These are phyloP conservation scores for Alloteropsis angusta DNA, from an alignment of 202 grass and related monocot genomes.

Conservation along the genomic window DNA sequence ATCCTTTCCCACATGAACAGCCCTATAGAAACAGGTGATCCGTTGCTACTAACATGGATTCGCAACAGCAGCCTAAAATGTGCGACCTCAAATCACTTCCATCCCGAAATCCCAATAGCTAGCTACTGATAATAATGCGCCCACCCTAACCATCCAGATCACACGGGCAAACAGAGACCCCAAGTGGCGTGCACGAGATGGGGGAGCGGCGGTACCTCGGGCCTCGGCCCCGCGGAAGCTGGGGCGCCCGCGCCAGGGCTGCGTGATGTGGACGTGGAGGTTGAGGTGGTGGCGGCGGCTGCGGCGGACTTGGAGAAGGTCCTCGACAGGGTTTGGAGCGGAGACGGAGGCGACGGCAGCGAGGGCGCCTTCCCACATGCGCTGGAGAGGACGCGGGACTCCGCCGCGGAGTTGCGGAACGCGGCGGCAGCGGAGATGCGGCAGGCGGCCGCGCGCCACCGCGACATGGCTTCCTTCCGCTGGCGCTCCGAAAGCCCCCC, in stretches of 20 bases:
- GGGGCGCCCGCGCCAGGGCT: not conserved
- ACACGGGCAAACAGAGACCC: not conserved
- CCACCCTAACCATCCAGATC: conserved; percentile 20
- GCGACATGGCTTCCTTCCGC: conserved; percentile 28
- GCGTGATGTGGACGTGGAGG: conserved; percentile 10
- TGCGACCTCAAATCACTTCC: not conserved
- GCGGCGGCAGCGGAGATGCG: conserved; percentile 15
- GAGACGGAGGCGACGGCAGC: not conserved
- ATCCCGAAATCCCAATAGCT: not conserved
- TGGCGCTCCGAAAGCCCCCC: not conserved
- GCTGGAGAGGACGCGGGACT: conserved; percentile 27
- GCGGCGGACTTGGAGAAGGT: conserved; percentile 31
- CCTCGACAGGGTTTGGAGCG: conserved; percentile 11
- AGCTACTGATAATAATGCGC: not conserved
- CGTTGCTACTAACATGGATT: not conserved
- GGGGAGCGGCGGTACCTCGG: conserved; percentile 28
- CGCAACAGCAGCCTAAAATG: not conserved
- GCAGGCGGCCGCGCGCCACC: conserved; percentile 32
- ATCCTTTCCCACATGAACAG: not conserved
- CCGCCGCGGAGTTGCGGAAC: not conserved
- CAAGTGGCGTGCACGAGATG: not conserved
- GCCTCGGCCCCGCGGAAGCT: not conserved
- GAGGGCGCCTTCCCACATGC: not conserved
- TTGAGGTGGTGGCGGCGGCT: conserved; percentile 11
- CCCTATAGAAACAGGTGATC: not conserved